These are phyloP conservation scores for Annona squamosa DNA, from an alignment of 164 flowering plant genomes.

Conservation along the genomic window DNA sequence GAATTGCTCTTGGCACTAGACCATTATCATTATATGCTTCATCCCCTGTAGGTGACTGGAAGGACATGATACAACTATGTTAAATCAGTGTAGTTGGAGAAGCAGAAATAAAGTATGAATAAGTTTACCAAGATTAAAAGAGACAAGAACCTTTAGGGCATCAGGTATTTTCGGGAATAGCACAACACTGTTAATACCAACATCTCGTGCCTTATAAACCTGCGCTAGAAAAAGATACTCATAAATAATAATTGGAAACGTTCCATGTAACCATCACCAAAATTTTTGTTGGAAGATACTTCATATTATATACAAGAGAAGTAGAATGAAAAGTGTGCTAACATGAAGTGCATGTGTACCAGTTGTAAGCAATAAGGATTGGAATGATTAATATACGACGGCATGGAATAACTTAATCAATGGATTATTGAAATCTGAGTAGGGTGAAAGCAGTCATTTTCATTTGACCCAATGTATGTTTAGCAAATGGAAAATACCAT, in stretches of 20 bases:
- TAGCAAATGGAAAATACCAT: too few species aligned
- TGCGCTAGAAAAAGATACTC: slow-evolving; percentile 17
- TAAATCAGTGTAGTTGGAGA: slow-evolving; percentile 5
- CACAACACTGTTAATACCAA: slow-evolving; percentile 87
- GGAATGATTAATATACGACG: neutral
- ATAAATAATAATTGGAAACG: neutral
- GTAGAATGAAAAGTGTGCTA: neutral
- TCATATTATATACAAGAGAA: neutral
- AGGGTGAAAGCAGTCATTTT: too few species aligned
- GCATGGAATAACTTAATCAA: too few species aligned
- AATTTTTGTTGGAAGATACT: neutral
- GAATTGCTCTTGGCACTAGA: slow-evolving; percentile 72
- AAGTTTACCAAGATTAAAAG: neutral
- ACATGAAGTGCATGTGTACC: neutral
- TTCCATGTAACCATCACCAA: neutral
- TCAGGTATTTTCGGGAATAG: slow-evolving; percentile 98
- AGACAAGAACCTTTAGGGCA: slow-evolving; percentile 65
- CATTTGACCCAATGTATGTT: too few species aligned
- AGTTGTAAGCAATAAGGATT: neutral
- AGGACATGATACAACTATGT: slow-evolving; percentile 14
- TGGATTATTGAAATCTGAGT: too few species aligned
- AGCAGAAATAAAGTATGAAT: neutral
- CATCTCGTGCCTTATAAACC: slow-evolving; percentile 90
- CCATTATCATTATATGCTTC: slow-evolving; percentile 96
- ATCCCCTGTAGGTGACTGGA: slow-evolving; percentile 83